Percentiles rank a stretch among this genome's conserved stretches.
phyloP scores from a whole-genome alignment of 176 grass and related monocot genomes.

The Echinochloa phyllopogon region DNA sequence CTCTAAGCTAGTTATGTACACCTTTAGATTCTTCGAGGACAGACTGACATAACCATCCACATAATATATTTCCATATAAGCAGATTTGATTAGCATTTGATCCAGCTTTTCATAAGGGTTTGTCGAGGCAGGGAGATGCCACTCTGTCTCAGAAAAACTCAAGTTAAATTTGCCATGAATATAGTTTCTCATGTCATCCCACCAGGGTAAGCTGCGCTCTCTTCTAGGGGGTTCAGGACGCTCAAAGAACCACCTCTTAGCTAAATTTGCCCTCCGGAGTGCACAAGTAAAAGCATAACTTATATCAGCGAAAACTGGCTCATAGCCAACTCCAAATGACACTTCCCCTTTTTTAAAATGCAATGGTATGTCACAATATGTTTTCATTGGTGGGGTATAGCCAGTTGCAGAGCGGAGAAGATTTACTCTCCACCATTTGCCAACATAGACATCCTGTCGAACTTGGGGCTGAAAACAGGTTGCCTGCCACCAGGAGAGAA shows the following conservation, averaged over 20 bases:
- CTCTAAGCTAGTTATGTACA: slow-evolving; percentile 73
- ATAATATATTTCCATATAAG: slow-evolving; percentile 84
- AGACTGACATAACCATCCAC: slow-evolving; percentile 85
- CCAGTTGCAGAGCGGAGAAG: slow-evolving; percentile 91
- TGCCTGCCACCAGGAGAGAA: slow-evolving; percentile 60
- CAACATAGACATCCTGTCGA: slow-evolving; percentile 87
- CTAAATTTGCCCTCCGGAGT: slow-evolving; percentile 89
- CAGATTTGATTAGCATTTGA: slow-evolving; percentile 68
- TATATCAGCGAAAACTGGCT: slow-evolving; percentile 94
- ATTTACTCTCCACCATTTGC: slow-evolving; percentile 94
- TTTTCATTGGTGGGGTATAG: slow-evolving; percentile 93
- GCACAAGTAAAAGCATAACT: slow-evolving; percentile 98
- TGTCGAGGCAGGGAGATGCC: slow-evolving; percentile 81
- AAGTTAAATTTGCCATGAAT: slow-evolving; percentile 84
- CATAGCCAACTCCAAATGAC: slow-evolving; percentile 95
- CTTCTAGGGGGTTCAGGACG: slow-evolving; percentile 65
- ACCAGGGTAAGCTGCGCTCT: slow-evolving; percentile 96
- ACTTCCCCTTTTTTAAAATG: slow-evolving; percentile 86
- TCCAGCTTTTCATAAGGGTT: slow-evolving; percentile 84
- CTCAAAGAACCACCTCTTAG: slow-evolving; percentile 73
- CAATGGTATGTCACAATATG: slow-evolving; percentile 73
- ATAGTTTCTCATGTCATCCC: slow-evolving; percentile 99
- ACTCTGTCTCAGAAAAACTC: slow-evolving; percentile 67
- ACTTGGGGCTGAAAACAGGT: slow-evolving; percentile 96
- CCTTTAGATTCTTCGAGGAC: slow-evolving; percentile 63